Percentiles rank a stretch among this genome's conserved stretches.
Conservation (phyloP, 1,284 basidiomycete genomes). For the Tilletia indica region DNA sequence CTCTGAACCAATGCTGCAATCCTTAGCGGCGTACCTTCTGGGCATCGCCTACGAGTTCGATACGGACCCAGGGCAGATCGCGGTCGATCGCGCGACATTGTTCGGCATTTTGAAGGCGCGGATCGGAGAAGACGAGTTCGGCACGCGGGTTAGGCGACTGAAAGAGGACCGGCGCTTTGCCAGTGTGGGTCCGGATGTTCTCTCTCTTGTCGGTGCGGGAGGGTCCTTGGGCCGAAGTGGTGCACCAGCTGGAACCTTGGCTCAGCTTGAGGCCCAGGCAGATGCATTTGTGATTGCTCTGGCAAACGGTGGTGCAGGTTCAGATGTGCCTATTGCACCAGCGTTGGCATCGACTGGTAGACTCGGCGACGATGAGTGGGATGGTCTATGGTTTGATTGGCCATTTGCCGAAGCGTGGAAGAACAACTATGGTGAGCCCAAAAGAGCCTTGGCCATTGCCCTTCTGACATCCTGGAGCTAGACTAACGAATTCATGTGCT, state of each 20-base stretch:
- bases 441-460: background rate
- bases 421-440: conserved; percentile 77
- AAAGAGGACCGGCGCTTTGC: conserved; percentile 90
- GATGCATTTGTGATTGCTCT: conserved; percentile 45
- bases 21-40: conserved; percentile 84
- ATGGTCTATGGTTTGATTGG: conserved; percentile 98
- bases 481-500: too few species aligned
- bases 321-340: conserved; percentile 21
- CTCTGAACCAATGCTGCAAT: conserved; percentile 80
- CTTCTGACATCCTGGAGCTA: background rate
- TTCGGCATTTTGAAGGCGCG: conserved; percentile 74
- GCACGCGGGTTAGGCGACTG: conserved; percentile 79
- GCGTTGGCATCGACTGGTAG: conserved; percentile 10
- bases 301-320: conserved; percentile 39
- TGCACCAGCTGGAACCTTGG: background rate
- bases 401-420: conserved; percentile 99
- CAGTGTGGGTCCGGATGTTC: conserved; percentile 75
- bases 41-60: conserved; percentile 74
- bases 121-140: conserved; percentile 80
- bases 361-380: conserved; percentile 64
- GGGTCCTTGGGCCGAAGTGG: background rate
- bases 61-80: conserved; percentile 34
- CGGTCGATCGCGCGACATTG: conserved; percentile 43
- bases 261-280: conserved; percentile 1
- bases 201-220: conserved; percentile 39